Percentiles rank a stretch among this genome's conserved stretches.
Evolutionary conservation across 768 basidiomycete genomes (phyloP).

Genomic region (Panaeolus papilionaceus): DNA sequence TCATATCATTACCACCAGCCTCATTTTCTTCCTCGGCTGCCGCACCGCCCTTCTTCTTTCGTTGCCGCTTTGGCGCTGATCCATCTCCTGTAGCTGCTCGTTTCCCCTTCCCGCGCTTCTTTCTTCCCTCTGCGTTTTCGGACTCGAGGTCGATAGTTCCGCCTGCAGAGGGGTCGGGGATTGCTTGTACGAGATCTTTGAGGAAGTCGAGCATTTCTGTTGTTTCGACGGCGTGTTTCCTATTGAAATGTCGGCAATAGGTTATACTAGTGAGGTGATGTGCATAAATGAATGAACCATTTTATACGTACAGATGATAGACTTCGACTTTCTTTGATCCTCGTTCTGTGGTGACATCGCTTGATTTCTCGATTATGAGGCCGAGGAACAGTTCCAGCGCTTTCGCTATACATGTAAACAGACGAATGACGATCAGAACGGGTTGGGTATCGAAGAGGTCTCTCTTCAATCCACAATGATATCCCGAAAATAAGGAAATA

Average conservation of each 20-base stretch:
- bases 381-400: conserved; percentile 92
- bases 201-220: conserved; percentile 93
- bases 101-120: conserved; percentile 64
- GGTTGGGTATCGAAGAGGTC: neutral
- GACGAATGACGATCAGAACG: neutral
- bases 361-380: conserved; percentile 81
- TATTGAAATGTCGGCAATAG: conserved; percentile 35
- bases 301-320: conserved; percentile 85
- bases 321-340: conserved; percentile 90
- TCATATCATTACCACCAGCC: conserved; percentile 15
- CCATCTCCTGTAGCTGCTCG: conserved; percentile 39
- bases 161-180: conserved; percentile 88
- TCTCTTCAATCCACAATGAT: conserved; percentile 1
- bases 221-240: conserved; percentile 91
- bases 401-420: conserved; percentile 67
- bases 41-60: conserved; percentile 50
- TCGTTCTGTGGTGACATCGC: conserved; percentile 77
- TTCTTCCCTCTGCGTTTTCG: conserved; percentile 62
- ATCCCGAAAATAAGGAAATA: neutral
- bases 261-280: neutral
- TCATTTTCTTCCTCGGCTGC: conserved; percentile 35
- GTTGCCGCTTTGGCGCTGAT: conserved; percentile 52
- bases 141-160: conserved; percentile 77
- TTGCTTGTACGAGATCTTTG: conserved; percentile 85
- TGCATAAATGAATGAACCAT: conserved; percentile 9